These are phyloP conservation scores for Claviceps quebecensis DNA, from an alignment of 2,329 filamentous ascomycete species.

Conservation along the genomic window DNA sequence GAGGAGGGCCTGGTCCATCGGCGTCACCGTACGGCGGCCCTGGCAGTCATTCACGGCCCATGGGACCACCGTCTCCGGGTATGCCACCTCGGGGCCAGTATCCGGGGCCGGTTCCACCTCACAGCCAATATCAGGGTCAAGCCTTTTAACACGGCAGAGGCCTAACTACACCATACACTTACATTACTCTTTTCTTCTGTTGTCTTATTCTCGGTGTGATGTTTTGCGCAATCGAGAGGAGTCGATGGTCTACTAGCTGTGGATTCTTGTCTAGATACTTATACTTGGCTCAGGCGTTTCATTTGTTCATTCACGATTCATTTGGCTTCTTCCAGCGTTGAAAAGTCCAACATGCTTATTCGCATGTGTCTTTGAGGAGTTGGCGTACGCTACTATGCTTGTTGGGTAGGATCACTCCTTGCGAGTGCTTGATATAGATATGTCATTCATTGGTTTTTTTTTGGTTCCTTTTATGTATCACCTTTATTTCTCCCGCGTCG, in stretches of 20 bases:
- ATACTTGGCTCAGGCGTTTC: conserved; percentile 4
- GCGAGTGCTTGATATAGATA: neutral
- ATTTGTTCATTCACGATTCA: neutral
- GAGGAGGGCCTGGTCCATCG: conserved; percentile 8
- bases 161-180: neutral
- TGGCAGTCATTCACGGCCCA: conserved; percentile 19
- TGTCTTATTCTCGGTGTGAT: neutral
- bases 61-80: conserved; percentile 15
- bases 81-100: conserved; percentile 20
- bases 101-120: conserved; percentile 9
- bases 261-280: conserved; percentile 4
- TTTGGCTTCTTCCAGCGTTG: neutral
- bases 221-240: neutral
- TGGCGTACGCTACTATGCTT: neutral
- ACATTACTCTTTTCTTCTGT: neutral
- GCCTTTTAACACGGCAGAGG: conserved; percentile 15
- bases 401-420: neutral
- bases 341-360: neutral
- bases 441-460: neutral
- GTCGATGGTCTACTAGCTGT: neutral
- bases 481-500: too few relatives aligned
- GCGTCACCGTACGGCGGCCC: conserved; percentile 12
- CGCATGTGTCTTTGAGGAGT: neutral
- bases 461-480: neutral
- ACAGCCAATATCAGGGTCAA: conserved; percentile 23